phyloP scores from a whole-genome alignment of 106 monocot genomes.

The Acanthochlamys bracteata region DNA sequence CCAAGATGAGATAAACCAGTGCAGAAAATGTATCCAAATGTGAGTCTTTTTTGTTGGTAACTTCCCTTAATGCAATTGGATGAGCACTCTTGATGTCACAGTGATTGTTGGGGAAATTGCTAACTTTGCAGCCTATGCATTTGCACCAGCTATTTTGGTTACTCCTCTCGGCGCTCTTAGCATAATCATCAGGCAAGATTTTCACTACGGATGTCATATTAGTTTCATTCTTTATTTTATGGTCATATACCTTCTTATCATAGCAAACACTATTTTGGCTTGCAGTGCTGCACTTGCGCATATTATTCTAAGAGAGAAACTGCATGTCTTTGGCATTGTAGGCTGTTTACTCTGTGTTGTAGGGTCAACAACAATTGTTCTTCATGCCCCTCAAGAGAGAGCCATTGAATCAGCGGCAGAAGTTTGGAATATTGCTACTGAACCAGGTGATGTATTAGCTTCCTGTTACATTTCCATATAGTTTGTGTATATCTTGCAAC shows the following conservation, averaged over 20 bases:
- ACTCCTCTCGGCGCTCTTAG: conserved; percentile 78
- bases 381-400: conserved; percentile 71
- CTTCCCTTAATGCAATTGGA: not conserved
- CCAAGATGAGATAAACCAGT: too few species aligned
- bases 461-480: too few species aligned
- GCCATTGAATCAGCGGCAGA: conserved; percentile 54
- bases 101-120: conserved; percentile 55
- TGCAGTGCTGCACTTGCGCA: conserved; percentile 67
- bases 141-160: conserved; percentile 69
- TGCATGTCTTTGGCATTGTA: conserved; percentile 67
- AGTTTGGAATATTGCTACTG: conserved; percentile 52
- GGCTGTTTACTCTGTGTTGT: conserved; percentile 58
- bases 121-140: conserved; percentile 54
- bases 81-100: conserved; percentile 10
- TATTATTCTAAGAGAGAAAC: conserved; percentile 52
- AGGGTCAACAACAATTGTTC: conserved; percentile 50
- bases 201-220: not conserved
- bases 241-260: not conserved
- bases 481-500: not conserved
- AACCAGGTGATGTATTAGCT: conserved; percentile 36
- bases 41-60: too few species aligned
- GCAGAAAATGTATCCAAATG: not conserved
- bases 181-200: conserved; percentile 56
- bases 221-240: not conserved
- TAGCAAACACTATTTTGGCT: conserved; percentile 1